Conservation (phyloP, 2,329 filamentous ascomycete species). For the Claviceps maximensis region DNA sequence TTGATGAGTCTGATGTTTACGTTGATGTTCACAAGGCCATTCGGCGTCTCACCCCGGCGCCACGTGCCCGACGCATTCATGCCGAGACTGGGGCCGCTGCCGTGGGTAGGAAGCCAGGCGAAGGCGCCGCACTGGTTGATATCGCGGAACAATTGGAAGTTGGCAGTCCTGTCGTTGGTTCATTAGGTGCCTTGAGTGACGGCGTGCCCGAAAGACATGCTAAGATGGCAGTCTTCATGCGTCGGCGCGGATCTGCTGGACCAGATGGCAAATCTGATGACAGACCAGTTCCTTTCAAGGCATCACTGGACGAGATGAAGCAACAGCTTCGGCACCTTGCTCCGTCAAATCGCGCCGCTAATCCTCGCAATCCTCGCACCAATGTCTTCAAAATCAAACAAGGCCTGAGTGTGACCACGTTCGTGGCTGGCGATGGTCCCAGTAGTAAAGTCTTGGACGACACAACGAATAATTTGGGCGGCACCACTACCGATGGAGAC, state of each 20-base stretch:
- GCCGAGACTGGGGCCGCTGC: constrained; percentile 20
- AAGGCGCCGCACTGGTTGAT: constrained; percentile 19
- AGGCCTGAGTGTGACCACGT: constrained; percentile 14
- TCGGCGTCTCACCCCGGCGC: constrained; percentile 72
- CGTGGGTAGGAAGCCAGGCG: constrained; percentile 18
- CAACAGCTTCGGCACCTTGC: constrained; percentile 49
- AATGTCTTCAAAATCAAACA: constrained; percentile 56
- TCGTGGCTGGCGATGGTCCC: constrained; percentile 2
- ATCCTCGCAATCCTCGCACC: constrained; percentile 45
- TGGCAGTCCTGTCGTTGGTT: constrained; percentile 18
- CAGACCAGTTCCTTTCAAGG: constrained; percentile 38
- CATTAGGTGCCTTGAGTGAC: constrained; percentile 26
- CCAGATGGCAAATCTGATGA: constrained; percentile 37
- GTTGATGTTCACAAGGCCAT: constrained; percentile 98
- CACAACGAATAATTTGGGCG: neutral
- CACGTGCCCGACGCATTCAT: constrained; percentile 50
- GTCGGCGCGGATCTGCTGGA: constrained; percentile 42
- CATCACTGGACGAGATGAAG: constrained; percentile 48
- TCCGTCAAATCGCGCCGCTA: constrained; percentile 52
- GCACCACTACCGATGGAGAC: neutral
- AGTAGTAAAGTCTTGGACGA: constrained; percentile 6
- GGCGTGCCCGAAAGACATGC: constrained; percentile 31
- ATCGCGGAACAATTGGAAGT: constrained; percentile 30
- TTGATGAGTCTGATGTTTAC: constrained; percentile 97
- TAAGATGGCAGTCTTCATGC: constrained; percentile 43